These are phyloP conservation scores for Cinchona pubescens DNA, from an alignment of 257 asterid genomes.

Conservation along the genomic window DNA sequence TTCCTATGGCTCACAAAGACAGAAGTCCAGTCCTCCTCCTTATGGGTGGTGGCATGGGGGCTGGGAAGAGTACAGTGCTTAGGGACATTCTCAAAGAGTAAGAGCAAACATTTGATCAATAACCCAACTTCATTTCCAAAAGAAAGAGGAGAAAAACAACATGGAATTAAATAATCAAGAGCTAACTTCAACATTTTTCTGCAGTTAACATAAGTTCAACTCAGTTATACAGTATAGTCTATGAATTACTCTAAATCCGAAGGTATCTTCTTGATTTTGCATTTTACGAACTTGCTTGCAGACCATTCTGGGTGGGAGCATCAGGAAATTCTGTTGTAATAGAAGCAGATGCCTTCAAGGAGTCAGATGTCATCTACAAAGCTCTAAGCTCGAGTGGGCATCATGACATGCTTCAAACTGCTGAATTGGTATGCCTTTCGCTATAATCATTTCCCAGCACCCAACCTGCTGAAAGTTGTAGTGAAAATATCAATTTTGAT, in stretches of 20 bases:
- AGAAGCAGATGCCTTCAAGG: conserved; percentile 97
- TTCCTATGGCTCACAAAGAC: conserved; percentile 94
- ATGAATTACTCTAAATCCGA: neutral
- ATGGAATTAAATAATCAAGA: neutral
- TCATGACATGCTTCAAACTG: conserved; percentile 89
- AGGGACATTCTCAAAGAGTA: conserved; percentile 96
- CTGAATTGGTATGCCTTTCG: conserved; percentile 69
- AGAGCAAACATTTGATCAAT: conserved; percentile 18
- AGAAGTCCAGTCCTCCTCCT: conserved; percentile 89
- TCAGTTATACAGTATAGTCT: neutral
- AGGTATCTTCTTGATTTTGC: neutral
- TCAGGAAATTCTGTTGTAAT: conserved; percentile 75
- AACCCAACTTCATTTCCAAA: neutral
- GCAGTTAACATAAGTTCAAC: neutral
- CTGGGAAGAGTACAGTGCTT: conserved; percentile 89
- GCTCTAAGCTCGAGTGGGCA: conserved; percentile 95
- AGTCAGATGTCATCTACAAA: conserved; percentile 84
- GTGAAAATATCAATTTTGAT: neutral
- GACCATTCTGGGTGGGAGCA: conserved; percentile 96
- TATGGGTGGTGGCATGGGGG: conserved; percentile 99
- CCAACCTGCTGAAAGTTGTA: neutral
- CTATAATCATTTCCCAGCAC: neutral
- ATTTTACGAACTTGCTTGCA: conserved; percentile 20
- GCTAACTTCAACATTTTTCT: neutral
- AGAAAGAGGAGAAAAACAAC: neutral